Evolutionary conservation across 352 stramenopile genomes (phyloP).

Genomic region (Pythium grandisporangium): DNA sequence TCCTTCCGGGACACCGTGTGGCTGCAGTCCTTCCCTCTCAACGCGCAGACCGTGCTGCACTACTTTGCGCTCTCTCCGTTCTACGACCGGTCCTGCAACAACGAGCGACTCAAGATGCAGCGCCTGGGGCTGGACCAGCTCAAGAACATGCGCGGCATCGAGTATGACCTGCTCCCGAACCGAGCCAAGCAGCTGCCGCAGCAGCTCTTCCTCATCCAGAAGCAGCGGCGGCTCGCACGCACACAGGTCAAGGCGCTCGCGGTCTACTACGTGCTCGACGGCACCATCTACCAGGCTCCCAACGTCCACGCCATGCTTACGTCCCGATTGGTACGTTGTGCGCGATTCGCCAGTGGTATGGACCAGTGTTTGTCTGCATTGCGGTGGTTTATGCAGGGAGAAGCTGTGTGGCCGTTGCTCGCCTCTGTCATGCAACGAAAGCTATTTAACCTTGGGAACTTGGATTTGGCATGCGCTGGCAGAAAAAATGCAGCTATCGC

Average conservation of each 20-base stretch:
- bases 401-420: no score
- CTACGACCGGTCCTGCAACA: constrained; percentile 87
- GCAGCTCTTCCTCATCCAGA: constrained; percentile 82
- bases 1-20: constrained; percentile 85
- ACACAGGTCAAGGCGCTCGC: constrained; percentile 75
- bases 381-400: no score
- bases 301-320: constrained; percentile 87
- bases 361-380: no score
- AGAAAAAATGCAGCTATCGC: constrained; percentile 85
- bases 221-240: constrained; percentile 67
- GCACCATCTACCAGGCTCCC: constrained; percentile 79
- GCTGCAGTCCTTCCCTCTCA: constrained; percentile 79
- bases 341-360: no score
- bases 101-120: constrained; percentile 88
- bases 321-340: constrained; percentile 60
- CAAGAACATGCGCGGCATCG: constrained; percentile 81
- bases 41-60: constrained; percentile 78
- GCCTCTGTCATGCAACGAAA: no score
- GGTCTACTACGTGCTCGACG: constrained; percentile 86
- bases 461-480: no score
- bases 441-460: no score
- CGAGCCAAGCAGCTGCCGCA: constrained; percentile 76
- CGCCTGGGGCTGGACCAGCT: constrained; percentile 78
- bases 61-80: constrained; percentile 85
- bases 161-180: constrained; percentile 85